Base-by-base conservation (phyloP, 495 filamentous ascomycete species). In the Penicillium parvum region DNA sequence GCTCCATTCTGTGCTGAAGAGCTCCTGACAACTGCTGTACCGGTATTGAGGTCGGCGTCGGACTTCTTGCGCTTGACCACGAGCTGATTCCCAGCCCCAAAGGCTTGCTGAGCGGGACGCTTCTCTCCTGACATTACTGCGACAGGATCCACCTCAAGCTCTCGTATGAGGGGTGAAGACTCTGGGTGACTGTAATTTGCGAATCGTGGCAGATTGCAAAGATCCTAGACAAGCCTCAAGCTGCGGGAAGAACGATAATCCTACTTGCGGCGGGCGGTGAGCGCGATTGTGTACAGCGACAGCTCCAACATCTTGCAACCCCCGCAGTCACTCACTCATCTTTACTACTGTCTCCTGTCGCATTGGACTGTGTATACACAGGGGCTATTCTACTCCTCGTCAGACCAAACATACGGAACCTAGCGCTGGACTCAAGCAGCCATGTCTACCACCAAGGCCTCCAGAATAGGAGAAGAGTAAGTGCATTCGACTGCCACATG, bases 381-480 rank as follows among this genome's bases (percentile, higher is more conserved):
- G 33, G 15, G 16, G 2, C 11, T 40, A 7, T 15, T 40, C 12
- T 30, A 3, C n/a, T 30, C 8, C 7, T 21, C 26, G 7, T 21
- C 15, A 33, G n/a, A 2, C 26, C 3, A 19, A 9, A 20, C 11
- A 30, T 28, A 7, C 15, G 21, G 26, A 27, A 20, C 25, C 20
- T 6, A 36, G 11, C 9, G 20, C 29, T 11, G 5, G 11, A 7
- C 1, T 9, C 8, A 51, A 28, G 20, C 19, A 32, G 30, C 26
- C 35, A 66, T 91, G 87, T 85, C 90, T 53, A 84, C 80, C 26
- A 69, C 63, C 9, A 96, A 96, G 74, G 87, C 89, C 50, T 86
- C 88, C 47, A 85, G 92, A 52, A 76, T 96, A 62, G 92, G 92
- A 60, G 92, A 98, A 83, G 94, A 98, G 92, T 97, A 79, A 75